A percentile compares a stretch with the other conserved stretches of the same genome.
Conservation (phyloP, 768 basidiomycete species). For the Cystobasidium tubakii region DNA sequence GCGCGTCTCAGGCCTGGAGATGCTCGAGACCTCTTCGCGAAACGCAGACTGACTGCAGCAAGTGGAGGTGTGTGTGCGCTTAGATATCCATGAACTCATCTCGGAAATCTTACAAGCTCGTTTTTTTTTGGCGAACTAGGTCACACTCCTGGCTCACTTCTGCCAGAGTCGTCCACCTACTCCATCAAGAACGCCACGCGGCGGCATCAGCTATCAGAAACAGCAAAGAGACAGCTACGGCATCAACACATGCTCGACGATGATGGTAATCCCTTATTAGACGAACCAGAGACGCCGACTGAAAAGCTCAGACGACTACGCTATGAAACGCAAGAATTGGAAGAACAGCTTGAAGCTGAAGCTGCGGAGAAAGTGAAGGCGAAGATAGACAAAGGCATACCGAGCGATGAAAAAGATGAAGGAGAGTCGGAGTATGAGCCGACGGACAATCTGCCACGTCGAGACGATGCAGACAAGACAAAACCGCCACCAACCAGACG, state of each 20-base stretch:
- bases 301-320: conserved; percentile 57
- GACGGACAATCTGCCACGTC: conserved; percentile 18
- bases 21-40: conserved; percentile 1
- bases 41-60: neutral
- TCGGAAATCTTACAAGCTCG: conserved; percentile 61
- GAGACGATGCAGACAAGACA: conserved; percentile 35
- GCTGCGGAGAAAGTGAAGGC: conserved; percentile 65
- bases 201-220: conserved; percentile 47
- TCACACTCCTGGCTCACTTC: neutral
- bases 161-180: conserved; percentile 23
- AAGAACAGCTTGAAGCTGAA: conserved; percentile 65
- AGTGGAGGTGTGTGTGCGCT: neutral
- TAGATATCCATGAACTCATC: neutral
- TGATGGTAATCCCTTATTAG: conserved; percentile 37
- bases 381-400: conserved; percentile 48
- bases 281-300: conserved; percentile 48
- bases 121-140: conserved; percentile 41
- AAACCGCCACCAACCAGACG: conserved; percentile 3
- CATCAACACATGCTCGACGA: conserved; percentile 45
- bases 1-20: conserved; percentile 11
- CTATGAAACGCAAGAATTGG: conserved; percentile 70
- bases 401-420: conserved; percentile 55
- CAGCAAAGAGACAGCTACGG: conserved; percentile 48
- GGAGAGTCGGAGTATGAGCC: conserved; percentile 40
- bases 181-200: conserved; percentile 44